Evolutionary conservation across 495 filamentous ascomycete genomes (phyloP).

Genomic region (Hyaloscypha finlandica): DNA sequence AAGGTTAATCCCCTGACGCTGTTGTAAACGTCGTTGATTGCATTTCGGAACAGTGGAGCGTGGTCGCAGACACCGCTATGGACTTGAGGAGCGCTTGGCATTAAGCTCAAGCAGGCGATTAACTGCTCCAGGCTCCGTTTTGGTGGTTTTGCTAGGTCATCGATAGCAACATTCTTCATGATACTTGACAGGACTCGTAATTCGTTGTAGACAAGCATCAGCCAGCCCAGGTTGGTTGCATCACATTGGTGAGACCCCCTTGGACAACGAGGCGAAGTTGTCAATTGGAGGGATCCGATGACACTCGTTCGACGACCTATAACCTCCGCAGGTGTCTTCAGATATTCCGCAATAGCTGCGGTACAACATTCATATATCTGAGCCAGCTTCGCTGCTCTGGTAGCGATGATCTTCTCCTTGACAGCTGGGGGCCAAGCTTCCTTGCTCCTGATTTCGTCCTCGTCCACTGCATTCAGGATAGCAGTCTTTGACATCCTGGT

Average conservation of each 20-base stretch:
- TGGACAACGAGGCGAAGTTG: slow-evolving; percentile 37
- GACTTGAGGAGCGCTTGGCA: slow-evolving; percentile 38
- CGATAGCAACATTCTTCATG: slow-evolving; percentile 28
- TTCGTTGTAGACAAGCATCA: slow-evolving; percentile 42
- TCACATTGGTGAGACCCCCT: slow-evolving; percentile 41
- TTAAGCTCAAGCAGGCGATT: slow-evolving; percentile 35
- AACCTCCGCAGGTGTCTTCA: slow-evolving; percentile 27
- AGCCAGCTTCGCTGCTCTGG: slow-evolving; percentile 39
- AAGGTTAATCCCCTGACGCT: slow-evolving; percentile 40
- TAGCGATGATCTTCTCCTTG: slow-evolving; percentile 38
- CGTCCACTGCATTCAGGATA: slow-evolving; percentile 38
- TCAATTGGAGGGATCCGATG: slow-evolving; percentile 26
- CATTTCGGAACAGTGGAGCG: slow-evolving; percentile 39
- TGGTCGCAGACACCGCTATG: slow-evolving; percentile 43
- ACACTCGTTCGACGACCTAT: slow-evolving; percentile 15
- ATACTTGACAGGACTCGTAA: slow-evolving; percentile 35
- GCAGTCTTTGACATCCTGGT: slow-evolving; percentile 39
- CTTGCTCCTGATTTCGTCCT: slow-evolving; percentile 30
- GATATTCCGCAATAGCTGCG: slow-evolving; percentile 34
- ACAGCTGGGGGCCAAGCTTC: slow-evolving; percentile 36
- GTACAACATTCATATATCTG: slow-evolving; percentile 38
- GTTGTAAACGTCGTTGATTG: slow-evolving; percentile 43
- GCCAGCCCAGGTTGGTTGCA: slow-evolving; percentile 45
- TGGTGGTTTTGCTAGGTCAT: slow-evolving; percentile 12
- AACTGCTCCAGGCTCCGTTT: slow-evolving; percentile 37